Conservation (phyloP, 371 early-diverging fungal genomes). For the Dichotomocladium elegans region DNA sequence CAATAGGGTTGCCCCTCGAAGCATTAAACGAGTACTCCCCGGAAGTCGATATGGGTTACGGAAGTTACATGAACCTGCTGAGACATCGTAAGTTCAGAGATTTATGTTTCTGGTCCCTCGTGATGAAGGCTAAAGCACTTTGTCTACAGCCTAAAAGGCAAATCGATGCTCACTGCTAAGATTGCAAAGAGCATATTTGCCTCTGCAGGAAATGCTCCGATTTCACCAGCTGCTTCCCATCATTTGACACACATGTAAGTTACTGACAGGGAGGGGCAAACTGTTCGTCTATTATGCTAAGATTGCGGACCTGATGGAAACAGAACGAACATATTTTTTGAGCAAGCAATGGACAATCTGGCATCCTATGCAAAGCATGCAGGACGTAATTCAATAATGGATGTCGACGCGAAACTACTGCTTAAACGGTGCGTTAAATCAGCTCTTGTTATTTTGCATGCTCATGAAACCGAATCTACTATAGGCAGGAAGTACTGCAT, state of each 20-base stretch:
- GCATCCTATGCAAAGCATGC: slow-evolving; percentile 17
- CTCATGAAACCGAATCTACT: background rate
- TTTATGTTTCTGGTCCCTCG: too few species aligned
- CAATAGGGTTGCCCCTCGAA: too few species aligned
- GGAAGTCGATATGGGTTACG: too few species aligned
- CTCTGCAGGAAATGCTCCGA: background rate
- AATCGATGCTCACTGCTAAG: background rate
- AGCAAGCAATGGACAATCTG: slow-evolving; percentile 21
- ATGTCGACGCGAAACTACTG: slow-evolving; percentile 14
- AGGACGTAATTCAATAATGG: slow-evolving; percentile 6
- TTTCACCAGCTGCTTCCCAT: background rate
- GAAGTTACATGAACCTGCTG: too few species aligned
- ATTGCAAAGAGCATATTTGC: background rate
- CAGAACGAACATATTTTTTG: slow-evolving; percentile 25
- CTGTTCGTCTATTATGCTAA: background rate
- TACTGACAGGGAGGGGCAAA: too few species aligned
- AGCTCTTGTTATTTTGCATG: too few species aligned
- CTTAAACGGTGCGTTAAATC: slow-evolving; percentile 20
- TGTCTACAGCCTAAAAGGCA: background rate
- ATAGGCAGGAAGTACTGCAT: slow-evolving; percentile 21
- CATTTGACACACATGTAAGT: slow-evolving; percentile 1
- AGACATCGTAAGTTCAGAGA: too few species aligned
- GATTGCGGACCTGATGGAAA: background rate
- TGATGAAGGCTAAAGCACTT: too few species aligned
- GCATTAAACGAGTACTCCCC: too few species aligned